These are phyloP conservation scores for Stemphylium lycopersici DNA, from an alignment of 2,329 filamentous ascomycete species.

Conservation along the genomic window DNA sequence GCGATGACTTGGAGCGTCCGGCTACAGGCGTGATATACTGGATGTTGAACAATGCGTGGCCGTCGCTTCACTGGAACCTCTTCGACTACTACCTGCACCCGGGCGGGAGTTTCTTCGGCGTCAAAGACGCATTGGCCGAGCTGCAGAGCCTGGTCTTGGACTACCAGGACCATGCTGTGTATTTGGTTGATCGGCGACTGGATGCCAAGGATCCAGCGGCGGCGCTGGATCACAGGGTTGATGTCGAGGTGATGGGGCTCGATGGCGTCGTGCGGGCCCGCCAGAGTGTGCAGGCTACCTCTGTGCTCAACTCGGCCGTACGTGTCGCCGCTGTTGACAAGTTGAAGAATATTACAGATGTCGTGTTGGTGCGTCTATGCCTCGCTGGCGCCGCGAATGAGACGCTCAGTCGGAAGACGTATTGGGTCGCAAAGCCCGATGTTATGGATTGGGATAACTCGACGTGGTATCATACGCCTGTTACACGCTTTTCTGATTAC, in stretches of 20 bases:
- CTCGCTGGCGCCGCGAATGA: constrained; percentile 46
- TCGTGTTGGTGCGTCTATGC: constrained; percentile 59
- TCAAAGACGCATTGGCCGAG: constrained; percentile 55
- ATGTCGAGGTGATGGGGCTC: constrained; percentile 58
- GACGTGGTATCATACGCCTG: constrained; percentile 65
- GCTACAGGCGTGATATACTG: constrained; percentile 69
- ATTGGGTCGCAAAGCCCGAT: constrained; percentile 63
- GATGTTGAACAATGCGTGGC: constrained; percentile 72
- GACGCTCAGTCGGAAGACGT: constrained; percentile 63
- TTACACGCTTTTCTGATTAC: constrained; percentile 58
- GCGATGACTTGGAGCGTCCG: constrained; percentile 52
- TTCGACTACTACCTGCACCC: constrained; percentile 68
- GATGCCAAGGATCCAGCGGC: constrained; percentile 20
- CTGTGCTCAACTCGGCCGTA: constrained; percentile 53
- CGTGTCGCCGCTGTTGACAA: constrained; percentile 33
- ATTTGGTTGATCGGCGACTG: constrained; percentile 62
- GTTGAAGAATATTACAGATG: constrained; percentile 46
- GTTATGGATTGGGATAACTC: constrained; percentile 62
- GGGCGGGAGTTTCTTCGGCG: constrained; percentile 65
- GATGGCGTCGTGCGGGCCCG: constrained; percentile 54
- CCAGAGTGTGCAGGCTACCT: constrained; percentile 34
- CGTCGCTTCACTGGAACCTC: constrained; percentile 68
- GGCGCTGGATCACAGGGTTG: constrained; percentile 47
- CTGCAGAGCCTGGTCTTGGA: constrained; percentile 64
- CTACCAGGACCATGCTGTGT: constrained; percentile 55